Percentiles rank a stretch among this genome's conserved stretches.
phyloP scores from a whole-genome alignment of 768 basidiomycete species.

The Porpolomopsis calyptriformis region DNA sequence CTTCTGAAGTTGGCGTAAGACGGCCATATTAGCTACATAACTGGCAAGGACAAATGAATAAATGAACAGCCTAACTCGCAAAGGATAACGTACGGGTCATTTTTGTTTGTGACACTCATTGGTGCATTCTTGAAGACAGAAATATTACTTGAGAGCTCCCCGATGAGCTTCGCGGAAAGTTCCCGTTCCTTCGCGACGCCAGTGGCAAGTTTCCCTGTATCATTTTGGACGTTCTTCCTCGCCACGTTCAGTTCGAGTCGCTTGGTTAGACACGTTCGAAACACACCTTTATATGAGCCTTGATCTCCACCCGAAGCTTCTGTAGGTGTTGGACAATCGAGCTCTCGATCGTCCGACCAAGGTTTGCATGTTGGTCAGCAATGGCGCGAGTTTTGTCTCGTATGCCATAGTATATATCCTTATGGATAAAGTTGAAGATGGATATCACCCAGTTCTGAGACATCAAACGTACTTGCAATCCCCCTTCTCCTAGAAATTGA shows the following conservation, averaged over 20 bases:
- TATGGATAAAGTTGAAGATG: constrained; percentile 18
- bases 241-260: neutral
- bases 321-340: constrained; percentile 97
- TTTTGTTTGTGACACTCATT: constrained; percentile 66
- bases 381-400: constrained; percentile 89
- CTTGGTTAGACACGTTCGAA: neutral
- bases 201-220: constrained; percentile 86
- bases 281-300: constrained; percentile 88
- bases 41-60: no score
- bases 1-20: constrained; percentile 71
- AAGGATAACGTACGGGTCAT: constrained; percentile 59
- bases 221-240: constrained; percentile 82
- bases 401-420: constrained; percentile 88
- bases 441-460: neutral
- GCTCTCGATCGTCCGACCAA: constrained; percentile 91
- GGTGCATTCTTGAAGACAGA: constrained; percentile 95
- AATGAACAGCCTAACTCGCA: no score
- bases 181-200: constrained; percentile 91
- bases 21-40: constrained; percentile 60
- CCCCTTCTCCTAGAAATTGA: constrained; percentile 97
- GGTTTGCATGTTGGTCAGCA: constrained; percentile 92
- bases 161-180: constrained; percentile 70
- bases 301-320: constrained; percentile 90
- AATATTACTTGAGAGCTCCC: constrained; percentile 78
- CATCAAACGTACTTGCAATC: constrained; percentile 55